Evolutionary conservation across 169 alveolate genomes (phyloP), one percentile per base, ranked within the genome.

Genomic region (Plasmodium vivax): DNA sequence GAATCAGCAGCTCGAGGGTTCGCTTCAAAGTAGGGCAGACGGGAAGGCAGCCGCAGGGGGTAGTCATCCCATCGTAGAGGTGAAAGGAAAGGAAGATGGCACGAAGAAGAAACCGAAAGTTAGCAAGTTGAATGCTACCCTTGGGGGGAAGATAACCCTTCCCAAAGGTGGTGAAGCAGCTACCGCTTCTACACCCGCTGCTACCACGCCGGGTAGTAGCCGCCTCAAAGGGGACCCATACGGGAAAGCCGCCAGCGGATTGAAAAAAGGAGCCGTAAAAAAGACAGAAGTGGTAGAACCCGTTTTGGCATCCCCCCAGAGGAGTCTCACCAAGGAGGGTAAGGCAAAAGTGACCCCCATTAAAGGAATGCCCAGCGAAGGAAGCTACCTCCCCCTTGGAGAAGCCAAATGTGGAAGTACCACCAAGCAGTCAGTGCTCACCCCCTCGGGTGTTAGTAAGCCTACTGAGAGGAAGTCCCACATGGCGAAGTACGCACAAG

Each of bases 21-120:
- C 36, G 36, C 2, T 10, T 81, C 27, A 47, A 23, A 10, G 2
- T 14, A 81, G 23, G 2, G 2, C 1, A 6, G 23, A 14, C n/a
- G 6, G 6, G 16, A 58, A n/a, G 34, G 41, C 30, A n/a, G 51
- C 30, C 62, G 51, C 45, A 8, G 45, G 23, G 30, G 12, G n/a
- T 1, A 34, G n/a, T 83, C 71, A 23, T 62, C n/a, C n/a, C n/a
- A 16, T 36, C 1, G 6, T 23, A 4, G 82, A 34, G n/a, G 62
- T 43, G 12, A 75, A 85, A 14, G 58, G 16, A 36, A 85, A 47
- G 8, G 85, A 85, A 14, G 93, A 56, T 14, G 93, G 75, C 1
- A 85, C 77, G 54, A 45, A 73, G 32, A 85, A 36, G 56, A 85
- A 85, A 51, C 9, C 10, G 2, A 85, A 84, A 83, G 45, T 38